phyloP scores from a whole-genome alignment of 768 basidiomycete species.

The Boletus pseudopeckii region DNA sequence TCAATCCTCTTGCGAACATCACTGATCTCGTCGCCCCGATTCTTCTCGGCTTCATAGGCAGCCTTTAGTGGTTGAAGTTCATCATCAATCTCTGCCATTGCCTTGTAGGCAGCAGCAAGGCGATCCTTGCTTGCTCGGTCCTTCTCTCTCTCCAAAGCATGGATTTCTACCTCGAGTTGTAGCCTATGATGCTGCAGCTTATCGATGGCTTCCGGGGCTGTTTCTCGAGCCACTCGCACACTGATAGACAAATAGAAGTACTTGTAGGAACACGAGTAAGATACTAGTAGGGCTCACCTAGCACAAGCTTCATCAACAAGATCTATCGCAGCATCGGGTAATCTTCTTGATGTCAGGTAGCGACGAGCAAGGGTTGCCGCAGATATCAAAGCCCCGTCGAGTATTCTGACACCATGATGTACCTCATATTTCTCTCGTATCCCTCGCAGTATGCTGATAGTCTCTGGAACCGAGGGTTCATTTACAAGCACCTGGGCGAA shows the following conservation, averaged over 20 bases:
- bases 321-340: constrained; percentile 89
- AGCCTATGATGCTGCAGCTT: constrained; percentile 84
- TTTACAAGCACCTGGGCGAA: constrained; percentile 93
- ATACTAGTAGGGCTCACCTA: constrained; percentile 45
- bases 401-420: constrained; percentile 85
- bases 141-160: constrained; percentile 91
- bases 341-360: constrained; percentile 76
- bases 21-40: constrained; percentile 76
- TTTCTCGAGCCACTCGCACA: constrained; percentile 90
- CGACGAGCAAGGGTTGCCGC: constrained; percentile 92
- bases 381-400: constrained; percentile 82
- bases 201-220: constrained; percentile 91
- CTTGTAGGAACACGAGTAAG: background rate
- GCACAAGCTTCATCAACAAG: constrained; percentile 91
- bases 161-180: constrained; percentile 91
- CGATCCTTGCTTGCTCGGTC: constrained; percentile 86
- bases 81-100: constrained; percentile 81
- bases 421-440: constrained; percentile 94
- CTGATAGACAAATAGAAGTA: constrained; percentile 34
- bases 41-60: constrained; percentile 85
- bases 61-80: constrained; percentile 77
- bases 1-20: constrained; percentile 78
- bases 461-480: constrained; percentile 84
- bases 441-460: constrained; percentile 91
- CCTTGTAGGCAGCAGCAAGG: constrained; percentile 67